A percentile compares a stretch with the other conserved stretches of the same genome.
phyloP scores from a whole-genome alignment of 2,329 filamentous ascomycete genomes.

The Colletotrichum musae region DNA sequence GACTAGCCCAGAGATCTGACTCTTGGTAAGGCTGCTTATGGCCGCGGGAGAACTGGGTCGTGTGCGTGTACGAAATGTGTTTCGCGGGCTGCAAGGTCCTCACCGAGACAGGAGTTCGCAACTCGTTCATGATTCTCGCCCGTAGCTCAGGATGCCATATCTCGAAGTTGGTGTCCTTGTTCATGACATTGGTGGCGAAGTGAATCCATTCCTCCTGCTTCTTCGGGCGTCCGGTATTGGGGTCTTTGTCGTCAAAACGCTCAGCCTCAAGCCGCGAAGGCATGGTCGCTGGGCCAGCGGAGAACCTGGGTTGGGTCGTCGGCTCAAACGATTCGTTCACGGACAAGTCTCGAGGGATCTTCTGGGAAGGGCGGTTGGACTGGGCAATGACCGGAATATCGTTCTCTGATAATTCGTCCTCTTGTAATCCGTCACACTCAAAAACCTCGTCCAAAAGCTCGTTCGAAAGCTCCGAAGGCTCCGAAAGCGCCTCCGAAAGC shows the following conservation, averaged over 20 bases:
- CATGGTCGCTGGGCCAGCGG: background rate
- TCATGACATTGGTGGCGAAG: background rate
- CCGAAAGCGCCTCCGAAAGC: too few relatives aligned
- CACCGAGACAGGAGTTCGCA: conserved; percentile 1
- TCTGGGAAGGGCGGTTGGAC: too few relatives aligned
- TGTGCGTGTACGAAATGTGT: background rate
- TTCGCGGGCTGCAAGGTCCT: background rate
- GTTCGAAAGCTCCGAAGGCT: too few relatives aligned
- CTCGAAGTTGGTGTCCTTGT: background rate
- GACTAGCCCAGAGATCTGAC: background rate
- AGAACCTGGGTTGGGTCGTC: too few relatives aligned
- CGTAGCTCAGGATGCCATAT: conserved; percentile 14
- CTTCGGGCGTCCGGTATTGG: conserved; percentile 1
- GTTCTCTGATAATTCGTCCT: too few relatives aligned
- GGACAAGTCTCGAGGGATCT: too few relatives aligned
- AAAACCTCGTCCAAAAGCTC: too few relatives aligned
- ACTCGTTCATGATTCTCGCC: conserved; percentile 1
- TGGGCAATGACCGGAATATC: too few relatives aligned
- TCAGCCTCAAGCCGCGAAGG: background rate
- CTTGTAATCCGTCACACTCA: too few relatives aligned
- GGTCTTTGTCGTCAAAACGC: conserved; percentile 16
- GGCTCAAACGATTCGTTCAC: too few relatives aligned
- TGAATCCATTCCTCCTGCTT: conserved; percentile 8
- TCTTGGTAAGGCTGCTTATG: background rate
- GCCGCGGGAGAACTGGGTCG: conserved; percentile 2